Base-by-base conservation (phyloP, 192 early-diverging fungal genomes). In the Paraglomus brasilianum region DNA sequence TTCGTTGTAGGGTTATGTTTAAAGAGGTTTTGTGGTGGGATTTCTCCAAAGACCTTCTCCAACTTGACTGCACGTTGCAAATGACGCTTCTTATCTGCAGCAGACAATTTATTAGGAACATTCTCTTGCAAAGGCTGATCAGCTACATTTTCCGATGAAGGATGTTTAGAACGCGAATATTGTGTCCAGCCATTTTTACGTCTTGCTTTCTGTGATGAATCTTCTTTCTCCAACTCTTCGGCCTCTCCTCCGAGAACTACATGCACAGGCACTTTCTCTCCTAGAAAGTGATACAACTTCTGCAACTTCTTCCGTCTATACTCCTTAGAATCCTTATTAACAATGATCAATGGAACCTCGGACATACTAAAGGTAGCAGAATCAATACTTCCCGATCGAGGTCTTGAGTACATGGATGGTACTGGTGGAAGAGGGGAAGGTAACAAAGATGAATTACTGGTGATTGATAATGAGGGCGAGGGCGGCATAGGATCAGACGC, bases 221-320 rank as follows among this genome's bases (percentile, higher is more conserved):
- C 8, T n/a, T 38, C 1, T 2, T 7, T 8, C 7, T 55, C 46
- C 9, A n/a, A 49, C 49, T 53, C 17, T 2, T n/a, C 15, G 50
- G 44, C 53, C 4, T 67, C 11, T 53, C 53, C 39, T 38, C 67
- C 67, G 24, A 69, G 58, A 39, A 57, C 43, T 19, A 47, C 24
- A 46, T 77, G 55, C 5, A 75, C 66, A 1, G 78, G 78, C 4
- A 80, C 71, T 40, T 65, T 70, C 41, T 80, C 78, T 8, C 78
- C 78, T 36, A 80, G 49, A 55, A 80, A 80, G 51, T 75, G 75
- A 39, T 80, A 69, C 45, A 80, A 74, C 64, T 80, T 80, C 69
- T 80, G 75, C 70, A 80, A 71, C 14, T 72, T 74, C 39, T 77
- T 76, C 56, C 67, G 39, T 48, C 67, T 13, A 58, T 69, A 69